These are phyloP conservation scores for Dianthus caryophyllus DNA, from an alignment of 148 eudicot species.

Conservation along the genomic window DNA sequence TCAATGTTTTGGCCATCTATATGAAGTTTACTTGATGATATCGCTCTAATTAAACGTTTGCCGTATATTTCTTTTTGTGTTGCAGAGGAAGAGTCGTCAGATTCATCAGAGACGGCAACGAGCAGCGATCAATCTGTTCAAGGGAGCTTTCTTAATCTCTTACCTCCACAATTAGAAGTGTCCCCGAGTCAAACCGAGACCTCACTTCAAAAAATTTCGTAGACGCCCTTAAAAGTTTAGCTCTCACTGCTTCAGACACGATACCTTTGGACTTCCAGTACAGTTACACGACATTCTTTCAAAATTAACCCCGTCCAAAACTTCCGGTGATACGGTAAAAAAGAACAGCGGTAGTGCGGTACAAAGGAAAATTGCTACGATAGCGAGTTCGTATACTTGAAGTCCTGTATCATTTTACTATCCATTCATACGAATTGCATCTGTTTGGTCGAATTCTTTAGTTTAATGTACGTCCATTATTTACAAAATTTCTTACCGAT, in stretches of 20 bases:
- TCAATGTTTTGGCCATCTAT: no score
- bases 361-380: neutral
- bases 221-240: conserved; percentile 1
- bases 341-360: no score
- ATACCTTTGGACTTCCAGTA: conserved; percentile 1
- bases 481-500: neutral
- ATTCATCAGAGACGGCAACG: conserved; percentile 49
- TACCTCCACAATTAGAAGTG: conserved; percentile 45
- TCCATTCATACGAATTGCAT: neutral
- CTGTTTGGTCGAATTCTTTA: neutral
- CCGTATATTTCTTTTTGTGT: conserved; percentile 13
- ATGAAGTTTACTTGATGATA: neutral
- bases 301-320: neutral
- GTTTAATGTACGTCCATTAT: neutral
- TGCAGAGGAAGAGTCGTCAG: conserved; percentile 76
- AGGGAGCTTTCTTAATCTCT: conserved; percentile 54
- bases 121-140: conserved; percentile 36
- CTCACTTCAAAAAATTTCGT: conserved; percentile 22
- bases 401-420: neutral
- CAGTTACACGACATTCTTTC: conserved; percentile 2
- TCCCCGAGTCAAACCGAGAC: conserved; percentile 40
- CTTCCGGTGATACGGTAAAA: neutral
- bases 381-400: neutral
- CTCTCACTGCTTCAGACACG: neutral
- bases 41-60: neutral